These are phyloP conservation scores for Spirogloea muscicola DNA, from an alignment of 139 green algal species.

Conservation along the genomic window DNA sequence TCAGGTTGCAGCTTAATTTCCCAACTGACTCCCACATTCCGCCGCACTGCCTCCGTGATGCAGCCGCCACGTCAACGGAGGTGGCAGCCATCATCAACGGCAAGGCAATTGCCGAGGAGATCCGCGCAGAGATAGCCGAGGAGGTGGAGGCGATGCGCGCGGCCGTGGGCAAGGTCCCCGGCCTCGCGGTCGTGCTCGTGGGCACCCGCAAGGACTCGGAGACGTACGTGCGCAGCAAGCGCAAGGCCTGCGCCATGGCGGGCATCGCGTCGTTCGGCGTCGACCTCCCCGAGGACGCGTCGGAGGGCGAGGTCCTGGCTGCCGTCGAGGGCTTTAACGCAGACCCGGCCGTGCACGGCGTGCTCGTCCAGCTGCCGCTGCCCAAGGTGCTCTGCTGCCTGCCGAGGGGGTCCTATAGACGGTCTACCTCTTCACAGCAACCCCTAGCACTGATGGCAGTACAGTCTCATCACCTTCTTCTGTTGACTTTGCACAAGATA, in stretches of 20 bases:
- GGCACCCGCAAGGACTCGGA: slow-evolving; percentile 81
- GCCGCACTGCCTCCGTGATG: too few species aligned
- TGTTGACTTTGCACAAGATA: too few species aligned
- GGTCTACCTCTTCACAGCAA: too few species aligned
- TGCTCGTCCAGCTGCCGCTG: slow-evolving; percentile 95
- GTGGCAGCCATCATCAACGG: slow-evolving; percentile 54
- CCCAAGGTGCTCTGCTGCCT: slow-evolving; percentile 64
- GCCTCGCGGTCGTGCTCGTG: slow-evolving; percentile 87
- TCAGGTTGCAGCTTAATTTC: too few species aligned
- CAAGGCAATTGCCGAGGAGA: slow-evolving; percentile 51
- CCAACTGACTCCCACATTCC: too few species aligned
- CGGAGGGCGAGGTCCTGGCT: slow-evolving; percentile 83
- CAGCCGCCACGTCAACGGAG: slow-evolving; percentile 16
- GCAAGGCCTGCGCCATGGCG: slow-evolving; percentile 73
- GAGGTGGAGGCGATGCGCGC: slow-evolving; percentile 43
- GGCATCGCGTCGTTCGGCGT: slow-evolving; percentile 39
- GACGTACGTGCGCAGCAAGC: slow-evolving; percentile 90
- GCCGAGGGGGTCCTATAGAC: too few species aligned
- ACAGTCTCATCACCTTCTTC: too few species aligned
- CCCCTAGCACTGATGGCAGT: too few species aligned
- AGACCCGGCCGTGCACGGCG: slow-evolving; percentile 82
- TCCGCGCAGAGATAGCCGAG: slow-evolving; percentile 48
- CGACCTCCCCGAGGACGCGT: slow-evolving; percentile 77
- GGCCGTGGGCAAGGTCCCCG: slow-evolving; percentile 53
- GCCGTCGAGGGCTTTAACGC: slow-evolving; percentile 71